Base-by-base conservation (phyloP, 202 grass and related monocot genomes). In the Carex sylvatica region DNA sequence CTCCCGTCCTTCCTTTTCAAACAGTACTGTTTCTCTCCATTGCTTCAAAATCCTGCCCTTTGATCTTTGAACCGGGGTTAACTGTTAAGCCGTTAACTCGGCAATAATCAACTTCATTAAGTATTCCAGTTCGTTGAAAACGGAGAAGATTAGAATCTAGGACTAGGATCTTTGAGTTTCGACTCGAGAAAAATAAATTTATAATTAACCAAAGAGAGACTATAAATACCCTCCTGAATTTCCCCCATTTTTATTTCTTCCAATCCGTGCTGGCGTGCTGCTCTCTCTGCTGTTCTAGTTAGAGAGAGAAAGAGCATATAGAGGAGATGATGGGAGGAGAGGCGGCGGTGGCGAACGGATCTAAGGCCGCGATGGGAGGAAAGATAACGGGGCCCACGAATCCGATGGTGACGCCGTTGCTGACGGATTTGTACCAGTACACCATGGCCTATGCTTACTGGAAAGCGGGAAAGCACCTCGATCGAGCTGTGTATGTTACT, bases 381-480 rank as follows among this genome's bases (percentile, higher is more conserved):
- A 60, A 22, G 86, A 92, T 95, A 77, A 85, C 85, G 46, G 76
- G 87, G 62, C 91, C 95, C 28, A 98, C 95, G 82, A 98, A 98
- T 87, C 95, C 95, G 80, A 98, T 98, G 92, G 95, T 90, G 12
- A 98, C 95, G 86, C 89, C 96, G 80, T 72, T 98, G 80, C 92
- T 98, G 56, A 98, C 96, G 68, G 96, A 98, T 80, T 87, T 92
- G 81, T 98, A 98, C 88, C 96, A 98, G 89, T 98, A 95, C 80
- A 92, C 96, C 89, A 98, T 98, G 96, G 96, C 96, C 65, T 98
- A 98, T 77, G 92, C 96, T 9, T 98, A 98, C 89, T 98, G 96
- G 96, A 98, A 98, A 78, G 87, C 92, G 6, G 86, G 92, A 0
- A 98, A 95, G 85, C 96, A 98, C 84, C 90, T 86, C 80, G 92